Evolutionary conservation across 352 stramenopile species (phyloP).

Genomic region (Phytophthora idaei): DNA sequence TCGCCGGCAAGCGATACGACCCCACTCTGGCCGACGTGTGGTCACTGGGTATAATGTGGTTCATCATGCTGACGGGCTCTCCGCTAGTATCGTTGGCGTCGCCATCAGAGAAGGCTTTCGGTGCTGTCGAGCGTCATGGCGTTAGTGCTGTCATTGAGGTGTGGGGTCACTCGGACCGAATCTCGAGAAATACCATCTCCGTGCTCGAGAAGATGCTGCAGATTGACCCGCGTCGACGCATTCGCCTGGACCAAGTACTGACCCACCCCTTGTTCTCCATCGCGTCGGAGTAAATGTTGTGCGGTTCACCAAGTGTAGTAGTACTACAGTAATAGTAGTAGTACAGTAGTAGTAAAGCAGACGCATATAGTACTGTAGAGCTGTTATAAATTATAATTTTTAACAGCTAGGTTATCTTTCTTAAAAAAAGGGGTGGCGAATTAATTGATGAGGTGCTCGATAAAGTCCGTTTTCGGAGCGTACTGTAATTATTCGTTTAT

Average conservation of each 20-base stretch:
- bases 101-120: constrained; percentile 34
- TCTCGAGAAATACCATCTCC: constrained; percentile 17
- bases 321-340: too few relatives aligned
- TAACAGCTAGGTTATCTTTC: too few relatives aligned
- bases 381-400: too few relatives aligned
- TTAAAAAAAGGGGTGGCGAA: too few relatives aligned
- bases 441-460: too few relatives aligned
- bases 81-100: constrained; percentile 48
- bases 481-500: too few relatives aligned
- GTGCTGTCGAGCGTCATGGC: constrained; percentile 23
- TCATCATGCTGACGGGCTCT: constrained; percentile 70
- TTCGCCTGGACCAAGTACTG: constrained; percentile 24
- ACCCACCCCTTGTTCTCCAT: constrained; percentile 2
- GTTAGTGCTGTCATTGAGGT: constrained; percentile 39
- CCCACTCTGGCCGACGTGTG: constrained; percentile 59
- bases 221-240: constrained; percentile 25
- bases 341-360: too few relatives aligned
- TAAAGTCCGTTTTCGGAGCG: too few relatives aligned
- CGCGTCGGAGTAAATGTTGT: background rate
- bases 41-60: constrained; percentile 71
- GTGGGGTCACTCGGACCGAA: constrained; percentile 29
- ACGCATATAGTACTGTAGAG: too few relatives aligned
- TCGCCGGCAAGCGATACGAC: constrained; percentile 47
- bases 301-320: too few relatives aligned
- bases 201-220: constrained; percentile 46